Evolutionary conservation across 164 flowering plant genomes (phyloP).

Genomic region (Vitis amurensis): DNA sequence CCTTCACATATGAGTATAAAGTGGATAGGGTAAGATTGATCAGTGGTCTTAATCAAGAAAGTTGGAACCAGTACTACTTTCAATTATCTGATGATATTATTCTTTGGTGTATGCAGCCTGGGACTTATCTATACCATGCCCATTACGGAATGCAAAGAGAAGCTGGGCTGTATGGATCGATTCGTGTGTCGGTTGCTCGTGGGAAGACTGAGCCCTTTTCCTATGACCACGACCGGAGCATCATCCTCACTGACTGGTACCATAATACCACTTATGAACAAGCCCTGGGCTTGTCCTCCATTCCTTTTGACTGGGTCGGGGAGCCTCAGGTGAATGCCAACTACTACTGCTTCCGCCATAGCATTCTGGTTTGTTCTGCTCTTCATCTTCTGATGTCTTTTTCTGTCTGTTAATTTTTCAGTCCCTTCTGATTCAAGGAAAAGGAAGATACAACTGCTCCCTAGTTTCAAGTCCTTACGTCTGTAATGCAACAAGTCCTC

Average conservation of each 20-base stretch:
- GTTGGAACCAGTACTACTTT: too few relatives aligned
- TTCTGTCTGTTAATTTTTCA: slow-evolving; percentile 25
- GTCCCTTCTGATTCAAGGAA: slow-evolving; percentile 89
- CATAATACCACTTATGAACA: slow-evolving; percentile 72
- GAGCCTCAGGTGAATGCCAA: slow-evolving; percentile 72
- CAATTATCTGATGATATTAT: too few relatives aligned
- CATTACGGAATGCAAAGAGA: slow-evolving; percentile 94
- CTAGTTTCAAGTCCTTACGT: slow-evolving; percentile 8
- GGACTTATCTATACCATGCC: slow-evolving; percentile 85
- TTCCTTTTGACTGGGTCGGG: slow-evolving; percentile 72
- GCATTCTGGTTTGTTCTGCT: not conserved
- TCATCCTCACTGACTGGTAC: slow-evolving; percentile 87
- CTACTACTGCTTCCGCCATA: too few relatives aligned
- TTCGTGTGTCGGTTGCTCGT: slow-evolving; percentile 53
- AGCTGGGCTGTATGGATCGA: slow-evolving; percentile 75
- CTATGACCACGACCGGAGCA: slow-evolving; percentile 70
- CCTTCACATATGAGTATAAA: slow-evolving; percentile 63
- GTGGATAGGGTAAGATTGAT: slow-evolving; percentile 71
- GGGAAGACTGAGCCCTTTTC: slow-evolving; percentile 68
- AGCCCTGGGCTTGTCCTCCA: slow-evolving; percentile 66
- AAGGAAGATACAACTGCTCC: slow-evolving; percentile 74
- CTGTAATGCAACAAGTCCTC: slow-evolving; percentile 61
- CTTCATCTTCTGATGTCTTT: not conserved
- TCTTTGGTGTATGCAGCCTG: slow-evolving; percentile 46
- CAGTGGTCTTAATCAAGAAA: too few relatives aligned